Conservation (phyloP, 2,329 filamentous ascomycete species). For the Plectosphaerella cucumerina region DNA sequence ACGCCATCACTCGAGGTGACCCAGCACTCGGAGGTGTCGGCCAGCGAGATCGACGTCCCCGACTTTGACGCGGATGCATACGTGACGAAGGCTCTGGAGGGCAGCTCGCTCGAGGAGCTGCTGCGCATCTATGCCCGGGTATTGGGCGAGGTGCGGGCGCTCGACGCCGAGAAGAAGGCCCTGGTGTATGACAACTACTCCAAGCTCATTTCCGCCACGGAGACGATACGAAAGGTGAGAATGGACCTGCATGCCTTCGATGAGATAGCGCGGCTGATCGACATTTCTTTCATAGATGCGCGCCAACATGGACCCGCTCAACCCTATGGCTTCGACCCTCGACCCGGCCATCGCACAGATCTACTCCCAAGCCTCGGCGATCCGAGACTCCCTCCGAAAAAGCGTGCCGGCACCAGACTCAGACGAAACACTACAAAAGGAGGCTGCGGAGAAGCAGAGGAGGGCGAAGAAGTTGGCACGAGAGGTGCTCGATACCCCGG, state of each 20-base stretch:
- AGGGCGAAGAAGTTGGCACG: slow-evolving; percentile 53
- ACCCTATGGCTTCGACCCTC: slow-evolving; percentile 68
- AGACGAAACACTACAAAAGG: slow-evolving; percentile 27
- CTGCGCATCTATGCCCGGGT: slow-evolving; percentile 67
- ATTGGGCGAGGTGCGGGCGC: slow-evolving; percentile 75
- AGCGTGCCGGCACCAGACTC: slow-evolving; percentile 43
- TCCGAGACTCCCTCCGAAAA: slow-evolving; percentile 46
- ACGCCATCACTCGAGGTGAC: slow-evolving; percentile 39
- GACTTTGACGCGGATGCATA: slow-evolving; percentile 71
- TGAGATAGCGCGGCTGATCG: neutral
- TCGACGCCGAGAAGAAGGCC: slow-evolving; percentile 95
- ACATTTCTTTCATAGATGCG: slow-evolving; percentile 53
- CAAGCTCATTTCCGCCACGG: slow-evolving; percentile 92
- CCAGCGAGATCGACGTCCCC: slow-evolving; percentile 68
- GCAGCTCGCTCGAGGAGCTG: slow-evolving; percentile 62
- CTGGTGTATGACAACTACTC: slow-evolving; percentile 98
- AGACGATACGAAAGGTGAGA: slow-evolving; percentile 77
- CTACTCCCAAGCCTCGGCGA: slow-evolving; percentile 55
- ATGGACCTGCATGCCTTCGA: neutral
- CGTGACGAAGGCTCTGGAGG: slow-evolving; percentile 56
- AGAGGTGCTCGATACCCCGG: slow-evolving; percentile 59
- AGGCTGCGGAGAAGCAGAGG: slow-evolving; percentile 27
- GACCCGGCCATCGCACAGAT: slow-evolving; percentile 72
- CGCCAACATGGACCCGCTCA: slow-evolving; percentile 73
- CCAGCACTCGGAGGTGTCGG: slow-evolving; percentile 51